Evolutionary conservation across 768 basidiomycete species (phyloP).

Genomic region (Lanmaoa rubissima): DNA sequence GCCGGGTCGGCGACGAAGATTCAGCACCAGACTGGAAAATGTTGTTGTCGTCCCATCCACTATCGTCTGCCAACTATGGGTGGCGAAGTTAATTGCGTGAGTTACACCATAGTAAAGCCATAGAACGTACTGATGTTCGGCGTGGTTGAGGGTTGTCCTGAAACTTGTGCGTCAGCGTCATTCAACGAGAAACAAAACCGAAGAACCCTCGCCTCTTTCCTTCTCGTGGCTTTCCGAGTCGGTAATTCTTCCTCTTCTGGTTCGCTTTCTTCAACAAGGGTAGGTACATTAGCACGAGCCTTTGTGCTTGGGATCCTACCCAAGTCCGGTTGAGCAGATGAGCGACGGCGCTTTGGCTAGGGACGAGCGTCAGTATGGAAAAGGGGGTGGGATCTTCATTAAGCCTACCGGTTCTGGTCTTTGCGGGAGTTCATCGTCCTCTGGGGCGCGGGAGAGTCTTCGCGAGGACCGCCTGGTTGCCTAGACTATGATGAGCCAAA

Average conservation of each 20-base stretch:
- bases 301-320: slow-evolving; percentile 46
- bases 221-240: slow-evolving; percentile 57
- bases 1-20: slow-evolving; percentile 74
- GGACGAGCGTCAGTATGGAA: slow-evolving; percentile 13
- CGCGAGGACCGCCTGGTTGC: slow-evolving; percentile 57
- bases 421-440: slow-evolving; percentile 40
- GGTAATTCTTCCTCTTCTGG: slow-evolving; percentile 63
- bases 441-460: slow-evolving; percentile 58
- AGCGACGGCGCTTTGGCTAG: slow-evolving; percentile 77
- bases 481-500: slow-evolving; percentile 10
- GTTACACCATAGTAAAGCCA: slow-evolving; percentile 11
- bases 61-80: slow-evolving; percentile 52
- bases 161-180: slow-evolving; percentile 31
- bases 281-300: slow-evolving; percentile 39
- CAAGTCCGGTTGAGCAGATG: slow-evolving; percentile 72
- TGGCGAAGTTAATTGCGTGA: slow-evolving; percentile 5
- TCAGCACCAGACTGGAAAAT: slow-evolving; percentile 90
- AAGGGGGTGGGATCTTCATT: background rate
- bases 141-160: slow-evolving; percentile 52
- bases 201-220: slow-evolving; percentile 49
- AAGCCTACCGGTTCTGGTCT: slow-evolving; percentile 57
- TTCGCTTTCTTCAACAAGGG: slow-evolving; percentile 71
- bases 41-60: slow-evolving; percentile 90
- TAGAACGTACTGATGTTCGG: slow-evolving; percentile 49
- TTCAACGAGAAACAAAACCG: background rate